A percentile compares a stretch with the other conserved stretches of the same genome.
Conservation (phyloP, 257 asterid species). For the Agastache rugosa region DNA sequence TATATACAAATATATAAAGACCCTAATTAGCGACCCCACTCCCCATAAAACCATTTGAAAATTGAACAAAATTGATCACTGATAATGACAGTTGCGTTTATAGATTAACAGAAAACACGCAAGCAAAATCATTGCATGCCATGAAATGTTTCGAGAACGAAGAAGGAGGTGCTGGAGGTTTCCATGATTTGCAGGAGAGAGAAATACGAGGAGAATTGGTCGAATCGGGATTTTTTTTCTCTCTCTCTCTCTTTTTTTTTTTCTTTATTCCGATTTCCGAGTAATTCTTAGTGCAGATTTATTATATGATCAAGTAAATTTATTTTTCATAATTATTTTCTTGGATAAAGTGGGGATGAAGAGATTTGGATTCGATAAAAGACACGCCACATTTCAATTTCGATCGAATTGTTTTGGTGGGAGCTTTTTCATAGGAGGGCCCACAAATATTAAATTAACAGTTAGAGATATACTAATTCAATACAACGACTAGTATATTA, state of each 20-base stretch:
- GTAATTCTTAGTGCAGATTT: not conserved
- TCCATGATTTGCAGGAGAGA: conserved; percentile 26
- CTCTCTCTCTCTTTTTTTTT: no score
- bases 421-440: not conserved
- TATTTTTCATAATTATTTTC: conserved; percentile 14
- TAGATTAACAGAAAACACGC: conserved; percentile 1
- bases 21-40: conserved; percentile 40
- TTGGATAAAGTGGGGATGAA: conserved; percentile 23
- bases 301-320: not conserved
- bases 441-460: not conserved
- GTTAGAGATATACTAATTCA: no score
- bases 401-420: conserved; percentile 21
- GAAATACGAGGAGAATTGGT: conserved; percentile 8
- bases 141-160: conserved; percentile 22
- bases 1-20: conserved; percentile 30
- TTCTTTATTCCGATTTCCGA: not conserved
- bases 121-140: conserved; percentile 25
- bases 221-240: conserved; percentile 1
- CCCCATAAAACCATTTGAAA: conserved; percentile 30
- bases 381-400: not conserved
- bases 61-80: conserved; percentile 1
- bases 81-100: conserved; percentile 15
- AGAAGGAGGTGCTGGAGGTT: conserved; percentile 22
- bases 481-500: no score
- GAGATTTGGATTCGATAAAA: conserved; percentile 33